phyloP scores from a whole-genome alignment of 345 rosid species.

The Corymbia maculata region DNA sequence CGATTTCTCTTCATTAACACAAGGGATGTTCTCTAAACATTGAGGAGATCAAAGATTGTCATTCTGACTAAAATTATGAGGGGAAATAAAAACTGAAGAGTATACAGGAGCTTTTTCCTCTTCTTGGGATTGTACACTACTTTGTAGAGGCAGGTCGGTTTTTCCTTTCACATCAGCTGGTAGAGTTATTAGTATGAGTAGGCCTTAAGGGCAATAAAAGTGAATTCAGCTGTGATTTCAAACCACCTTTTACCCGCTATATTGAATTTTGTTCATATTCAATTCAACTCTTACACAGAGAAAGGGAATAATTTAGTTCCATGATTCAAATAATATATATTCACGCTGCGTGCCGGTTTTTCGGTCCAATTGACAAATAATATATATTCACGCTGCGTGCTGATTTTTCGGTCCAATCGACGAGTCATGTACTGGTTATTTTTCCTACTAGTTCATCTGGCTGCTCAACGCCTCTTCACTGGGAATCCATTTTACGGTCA shows the following conservation, averaged over 20 bases:
- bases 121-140: neutral
- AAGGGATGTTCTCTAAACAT: conserved; percentile 82
- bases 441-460: neutral
- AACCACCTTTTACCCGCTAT: neutral
- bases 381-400: neutral
- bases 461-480: neutral
- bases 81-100: neutral
- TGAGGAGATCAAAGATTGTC: conserved; percentile 6
- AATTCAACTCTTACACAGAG: neutral
- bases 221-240: neutral
- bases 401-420: neutral
- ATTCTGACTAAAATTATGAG: neutral
- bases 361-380: neutral
- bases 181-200: neutral
- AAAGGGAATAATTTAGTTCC: neutral
- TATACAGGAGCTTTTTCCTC: neutral
- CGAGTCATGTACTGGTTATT: neutral
- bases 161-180: neutral
- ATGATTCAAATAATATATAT: neutral
- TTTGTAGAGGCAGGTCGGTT: neutral
- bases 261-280: neutral
- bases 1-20: conserved; percentile 88
- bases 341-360: neutral
- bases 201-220: neutral
- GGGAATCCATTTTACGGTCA: neutral